Evolutionary conservation across 768 basidiomycete genomes (phyloP), one percentile per base, ranked within the genome.

Genomic region (Hypholoma fasciculare): DNA sequence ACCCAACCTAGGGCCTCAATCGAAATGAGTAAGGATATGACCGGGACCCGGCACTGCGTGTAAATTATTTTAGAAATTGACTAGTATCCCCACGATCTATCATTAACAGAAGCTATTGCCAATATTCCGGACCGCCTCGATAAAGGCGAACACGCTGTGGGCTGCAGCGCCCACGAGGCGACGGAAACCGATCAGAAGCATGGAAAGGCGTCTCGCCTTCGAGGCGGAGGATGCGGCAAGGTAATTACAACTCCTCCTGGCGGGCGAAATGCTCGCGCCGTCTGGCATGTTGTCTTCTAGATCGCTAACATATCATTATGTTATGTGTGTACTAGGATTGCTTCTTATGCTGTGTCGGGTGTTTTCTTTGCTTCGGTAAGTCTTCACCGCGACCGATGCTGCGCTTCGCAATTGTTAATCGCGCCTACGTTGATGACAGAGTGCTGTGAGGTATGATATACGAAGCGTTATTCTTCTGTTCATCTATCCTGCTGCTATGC

Each of bases 341-440:
- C 37, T 64, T 56, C 53, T 44, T 61, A 9, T 56, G 44, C 17
- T 49, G 54, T 38, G 51, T 62, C n/a, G 20, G 56, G 17, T 37
- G 56, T 27, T 58, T 64, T 40, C 39, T 61, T 0, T 61, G 60
- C 49, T 57, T 57, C 17, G 60, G 60, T 61, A 34, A 56, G 57
- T 52, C 19, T 19, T 34, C 30, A 23, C 11, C 3, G 23, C 19
- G 23, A 23, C 23, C 17, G 23, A 20, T 5, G 11, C 12, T 17
- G 17, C 23, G 17, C 44, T 46, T 8, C 11, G 3, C 4, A 17
- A 17, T 46, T 19, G 6, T 46, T 46, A 16, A 46, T 46, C 23
- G 44, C 23, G 11, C 23, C 23, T 13, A 26, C 26, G 12, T 27
- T 27, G 13, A 13, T 7, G 19, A 14, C 27, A 49, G 48, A 49